Evolutionary conservation across 352 stramenopile genomes (phyloP).

Genomic region (Phytophthora podocarpi): DNA sequence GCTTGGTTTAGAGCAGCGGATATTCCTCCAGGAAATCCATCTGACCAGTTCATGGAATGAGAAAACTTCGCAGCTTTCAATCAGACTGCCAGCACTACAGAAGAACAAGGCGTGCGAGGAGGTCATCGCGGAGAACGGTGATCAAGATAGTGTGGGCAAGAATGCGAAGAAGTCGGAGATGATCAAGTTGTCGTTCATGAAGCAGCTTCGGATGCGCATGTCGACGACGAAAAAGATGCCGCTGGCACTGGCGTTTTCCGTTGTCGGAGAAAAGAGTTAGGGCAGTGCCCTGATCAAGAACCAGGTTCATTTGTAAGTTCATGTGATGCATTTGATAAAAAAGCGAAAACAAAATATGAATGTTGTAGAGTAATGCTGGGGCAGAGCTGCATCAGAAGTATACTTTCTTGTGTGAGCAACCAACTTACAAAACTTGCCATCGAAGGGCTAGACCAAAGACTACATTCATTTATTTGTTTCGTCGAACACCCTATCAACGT

Average conservation of each 20-base stretch:
- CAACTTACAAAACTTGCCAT: no score
- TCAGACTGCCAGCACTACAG: slow-evolving; percentile 31
- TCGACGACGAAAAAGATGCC: slow-evolving; percentile 73
- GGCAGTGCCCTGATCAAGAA: not conserved
- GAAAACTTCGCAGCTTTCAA: slow-evolving; percentile 52
- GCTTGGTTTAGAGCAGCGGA: slow-evolving; percentile 71
- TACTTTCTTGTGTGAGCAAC: no score
- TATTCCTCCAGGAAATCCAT: slow-evolving; percentile 57
- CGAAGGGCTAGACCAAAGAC: no score
- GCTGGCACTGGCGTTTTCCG: slow-evolving; percentile 54
- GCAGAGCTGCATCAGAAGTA: no score
- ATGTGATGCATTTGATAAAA: not conserved
- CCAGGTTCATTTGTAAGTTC: no score
- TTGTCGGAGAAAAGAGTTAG: slow-evolving; percentile 47
- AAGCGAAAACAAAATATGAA: slow-evolving; percentile 14
- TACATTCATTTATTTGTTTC: no score
- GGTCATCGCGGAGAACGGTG: not conserved
- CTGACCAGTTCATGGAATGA: slow-evolving; percentile 55
- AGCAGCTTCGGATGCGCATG: slow-evolving; percentile 64
- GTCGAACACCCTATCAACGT: no score
- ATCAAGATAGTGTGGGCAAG: slow-evolving; percentile 1
- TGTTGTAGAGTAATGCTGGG: slow-evolving; percentile 44
- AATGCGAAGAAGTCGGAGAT: slow-evolving; percentile 11
- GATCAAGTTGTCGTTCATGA: slow-evolving; percentile 67
- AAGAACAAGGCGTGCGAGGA: slow-evolving; percentile 15